phyloP scores from a whole-genome alignment of 2,329 filamentous ascomycete species.

The Juglanconis sp. region DNA sequence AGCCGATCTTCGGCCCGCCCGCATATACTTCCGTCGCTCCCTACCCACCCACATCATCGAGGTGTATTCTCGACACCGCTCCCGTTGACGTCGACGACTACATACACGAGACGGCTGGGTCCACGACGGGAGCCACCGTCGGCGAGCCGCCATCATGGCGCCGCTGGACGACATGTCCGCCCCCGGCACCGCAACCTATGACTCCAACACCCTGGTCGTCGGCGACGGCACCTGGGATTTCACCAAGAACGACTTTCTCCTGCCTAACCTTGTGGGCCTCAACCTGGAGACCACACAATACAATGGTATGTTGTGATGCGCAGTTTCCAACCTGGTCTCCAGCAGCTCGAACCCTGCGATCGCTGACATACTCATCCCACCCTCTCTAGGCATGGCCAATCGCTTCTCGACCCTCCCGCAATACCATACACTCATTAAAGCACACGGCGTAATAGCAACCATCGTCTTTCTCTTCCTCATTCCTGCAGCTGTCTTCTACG shows the following conservation, averaged over 20 bases:
- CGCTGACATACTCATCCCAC: slow-evolving; percentile 14
- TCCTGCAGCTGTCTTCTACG: slow-evolving; percentile 69
- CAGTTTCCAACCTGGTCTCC: not conserved
- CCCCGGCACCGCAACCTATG: slow-evolving; percentile 70
- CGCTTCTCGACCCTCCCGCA: slow-evolving; percentile 66
- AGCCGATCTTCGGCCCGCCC: not conserved
- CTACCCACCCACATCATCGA: not conserved
- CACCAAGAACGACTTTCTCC: slow-evolving; percentile 69
- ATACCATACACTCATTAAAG: slow-evolving; percentile 68
- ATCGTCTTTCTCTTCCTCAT: slow-evolving; percentile 73
- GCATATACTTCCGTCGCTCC: no score
- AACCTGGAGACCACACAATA: slow-evolving; percentile 82
- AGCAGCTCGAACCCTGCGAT: not conserved
- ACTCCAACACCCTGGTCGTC: slow-evolving; percentile 70
- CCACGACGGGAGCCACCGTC: slow-evolving; percentile 21
- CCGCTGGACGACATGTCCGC: slow-evolving; percentile 61
- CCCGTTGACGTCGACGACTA: not conserved
- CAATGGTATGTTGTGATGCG: slow-evolving; percentile 58
- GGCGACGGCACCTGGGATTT: slow-evolving; percentile 85
- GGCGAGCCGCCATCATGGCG: slow-evolving; percentile 52
- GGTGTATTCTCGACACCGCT: not conserved
- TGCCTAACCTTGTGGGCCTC: slow-evolving; percentile 72
- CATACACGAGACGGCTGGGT: not conserved
- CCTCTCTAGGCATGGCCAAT: slow-evolving; percentile 71
- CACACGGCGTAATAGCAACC: slow-evolving; percentile 69